A percentile compares a stretch with the other conserved stretches of the same genome.
These are phyloP conservation scores for Aspergillus pseudoglaucus DNA, from an alignment of 2,329 filamentous ascomycete genomes.

Conservation along the genomic window DNA sequence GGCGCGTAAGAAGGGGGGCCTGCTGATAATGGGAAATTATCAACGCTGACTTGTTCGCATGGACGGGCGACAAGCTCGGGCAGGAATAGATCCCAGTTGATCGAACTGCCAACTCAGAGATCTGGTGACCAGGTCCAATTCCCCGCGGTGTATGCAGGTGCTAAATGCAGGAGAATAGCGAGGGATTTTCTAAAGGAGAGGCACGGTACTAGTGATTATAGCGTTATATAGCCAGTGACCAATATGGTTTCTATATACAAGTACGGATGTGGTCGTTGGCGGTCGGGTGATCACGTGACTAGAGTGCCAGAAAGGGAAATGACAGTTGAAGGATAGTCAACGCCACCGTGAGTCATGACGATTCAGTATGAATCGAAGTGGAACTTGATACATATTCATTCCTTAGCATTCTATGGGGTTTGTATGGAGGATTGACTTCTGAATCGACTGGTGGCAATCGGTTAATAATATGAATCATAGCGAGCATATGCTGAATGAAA, in stretches of 20 bases:
- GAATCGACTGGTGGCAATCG: too few species aligned
- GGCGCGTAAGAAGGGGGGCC: background rate
- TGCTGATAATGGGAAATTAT: background rate
- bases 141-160: background rate
- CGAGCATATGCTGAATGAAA: too few species aligned
- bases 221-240: background rate
- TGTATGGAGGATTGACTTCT: too few species aligned
- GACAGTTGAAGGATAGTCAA: background rate
- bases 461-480: too few species aligned
- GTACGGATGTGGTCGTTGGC: too few species aligned
- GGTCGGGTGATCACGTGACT: background rate
- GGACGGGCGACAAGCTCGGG: conserved; percentile 5
- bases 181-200: too few species aligned
- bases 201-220: background rate
- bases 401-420: too few species aligned
- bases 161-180: background rate
- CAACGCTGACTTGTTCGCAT: conserved; percentile 11
- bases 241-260: background rate
- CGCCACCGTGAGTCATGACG: background rate
- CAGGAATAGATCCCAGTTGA: conserved; percentile 9
- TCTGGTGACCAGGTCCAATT: conserved; percentile 20
- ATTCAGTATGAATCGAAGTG: too few species aligned
- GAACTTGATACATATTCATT: too few species aligned
- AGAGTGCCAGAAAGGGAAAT: background rate
- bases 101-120: conserved; percentile 30